Evolutionary conservation across 116 monocot species (phyloP), one percentile per base, ranked within the genome.

Genomic region (Thalassia testudinum): DNA sequence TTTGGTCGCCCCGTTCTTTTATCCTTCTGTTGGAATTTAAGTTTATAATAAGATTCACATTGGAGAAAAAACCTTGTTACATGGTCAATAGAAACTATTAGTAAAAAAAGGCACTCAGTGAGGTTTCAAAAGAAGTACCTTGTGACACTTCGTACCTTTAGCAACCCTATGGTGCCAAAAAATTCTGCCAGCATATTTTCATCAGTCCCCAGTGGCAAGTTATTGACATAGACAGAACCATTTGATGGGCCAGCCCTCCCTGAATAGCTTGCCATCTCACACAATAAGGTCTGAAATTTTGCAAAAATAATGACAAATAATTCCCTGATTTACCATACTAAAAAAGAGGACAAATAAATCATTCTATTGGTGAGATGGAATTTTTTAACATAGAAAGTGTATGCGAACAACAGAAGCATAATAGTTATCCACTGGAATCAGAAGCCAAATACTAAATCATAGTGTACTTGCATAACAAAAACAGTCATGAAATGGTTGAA

Each of bases 81-180:
- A 34, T 3, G 6, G 10, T 34, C 30, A 34, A 34, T 34, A 10
- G 10, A 34, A 10, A 34, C 3, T 5, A 34, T 5, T 34, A 34
- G 6, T 5, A 34, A 5, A 50, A 26, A 24, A 56, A 22, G 49
- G 40, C 4, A 56, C 30, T 12, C n/a, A 59, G 50, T 65, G 50
- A 53, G 71, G 62, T 65, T 65, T 71, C 43, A 34, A 34, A 37
- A 69, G 72, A 18, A 65, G 74, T 90, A 84, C 81, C 75, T 80
- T 76, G 51, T 63, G 37, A 38, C 7, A 42, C 27, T 56, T n/a
- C 54, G 24, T 56, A 65, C 65, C 65, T 65, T 65, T 47, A 93
- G 77, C 80, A 93, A 80, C 75, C 93, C 93, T 63, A 93, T 93
- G 57, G 93, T 93, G 72, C 93, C 83, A 87, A 93, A 93, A 84